Evolutionary conservation across 2,329 filamentous ascomycete genomes (phyloP).

Genomic region (Thelonectria olida): DNA sequence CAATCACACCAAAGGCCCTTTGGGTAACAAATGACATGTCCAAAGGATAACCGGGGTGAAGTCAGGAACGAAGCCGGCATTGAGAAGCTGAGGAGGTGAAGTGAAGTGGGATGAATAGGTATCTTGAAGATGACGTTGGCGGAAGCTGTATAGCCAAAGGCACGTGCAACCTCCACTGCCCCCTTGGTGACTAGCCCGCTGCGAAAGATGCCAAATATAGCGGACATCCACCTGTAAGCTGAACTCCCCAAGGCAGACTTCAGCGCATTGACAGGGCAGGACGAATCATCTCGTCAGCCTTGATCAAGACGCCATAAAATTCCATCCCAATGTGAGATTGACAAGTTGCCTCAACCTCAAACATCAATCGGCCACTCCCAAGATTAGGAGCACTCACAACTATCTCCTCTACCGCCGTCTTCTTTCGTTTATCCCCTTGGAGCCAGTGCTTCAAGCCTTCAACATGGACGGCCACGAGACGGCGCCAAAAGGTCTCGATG

Average conservation of each 20-base stretch:
- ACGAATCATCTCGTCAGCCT: conserved; percentile 29
- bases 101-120: neutral
- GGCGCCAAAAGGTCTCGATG: conserved; percentile 24
- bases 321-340: conserved; percentile 15
- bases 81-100: neutral
- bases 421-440: too few relatives aligned
- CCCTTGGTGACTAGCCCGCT: too few relatives aligned
- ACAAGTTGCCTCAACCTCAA: conserved; percentile 25
- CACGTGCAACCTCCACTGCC: neutral
- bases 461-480: conserved; percentile 29
- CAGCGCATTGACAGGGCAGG: conserved; percentile 6
- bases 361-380: neutral
- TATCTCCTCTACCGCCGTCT: neutral
- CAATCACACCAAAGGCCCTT: too few relatives aligned
- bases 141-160: neutral
- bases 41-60: too few relatives aligned
- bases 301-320: conserved; percentile 16
- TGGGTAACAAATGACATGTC: too few relatives aligned
- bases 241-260: neutral
- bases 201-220: neutral
- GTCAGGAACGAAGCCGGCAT: neutral
- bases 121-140: neutral
- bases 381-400: neutral
- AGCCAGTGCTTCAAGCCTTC: neutral
- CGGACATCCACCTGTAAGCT: conserved; percentile 7